Percentiles rank a stretch among this genome's conserved stretches.
Conservation (phyloP, 495 filamentous ascomycete species). For the Xylaria nigripes region DNA sequence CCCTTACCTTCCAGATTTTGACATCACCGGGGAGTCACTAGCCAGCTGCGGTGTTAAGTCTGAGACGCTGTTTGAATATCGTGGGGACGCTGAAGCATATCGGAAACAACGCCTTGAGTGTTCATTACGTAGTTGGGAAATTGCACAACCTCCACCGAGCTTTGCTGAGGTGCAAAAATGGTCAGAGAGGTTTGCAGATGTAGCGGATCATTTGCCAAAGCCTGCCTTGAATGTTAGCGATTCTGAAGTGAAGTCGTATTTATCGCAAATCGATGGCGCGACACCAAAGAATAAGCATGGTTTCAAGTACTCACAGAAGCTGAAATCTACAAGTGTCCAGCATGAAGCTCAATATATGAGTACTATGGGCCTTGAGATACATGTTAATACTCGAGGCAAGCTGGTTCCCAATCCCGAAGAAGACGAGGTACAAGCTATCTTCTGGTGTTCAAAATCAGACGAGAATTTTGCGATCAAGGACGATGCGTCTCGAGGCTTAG, state of each 20-base stretch:
- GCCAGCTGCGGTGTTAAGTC: slow-evolving; percentile 49
- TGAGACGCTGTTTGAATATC: slow-evolving; percentile 36
- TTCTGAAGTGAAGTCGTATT: slow-evolving; percentile 30
- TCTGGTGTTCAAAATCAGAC: slow-evolving; percentile 82
- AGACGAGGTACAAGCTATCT: slow-evolving; percentile 82
- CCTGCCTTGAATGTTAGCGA: slow-evolving; percentile 40
- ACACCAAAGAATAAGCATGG: slow-evolving; percentile 80
- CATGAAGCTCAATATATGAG: slow-evolving; percentile 94
- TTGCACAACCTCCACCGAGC: slow-evolving; percentile 57
- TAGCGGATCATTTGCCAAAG: slow-evolving; percentile 37
- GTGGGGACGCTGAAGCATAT: slow-evolving; percentile 42
- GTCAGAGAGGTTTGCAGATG: slow-evolving; percentile 40
- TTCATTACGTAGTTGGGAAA: slow-evolving; percentile 56
- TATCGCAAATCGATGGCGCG: slow-evolving; percentile 83
- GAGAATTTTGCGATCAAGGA: slow-evolving; percentile 46
- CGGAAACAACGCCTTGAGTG: slow-evolving; percentile 44
- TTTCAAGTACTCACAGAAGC: slow-evolving; percentile 80
- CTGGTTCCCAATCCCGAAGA: slow-evolving; percentile 80
- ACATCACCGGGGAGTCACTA: slow-evolving; percentile 50
- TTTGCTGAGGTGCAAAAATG: slow-evolving; percentile 63
- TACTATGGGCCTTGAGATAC: slow-evolving; percentile 90
- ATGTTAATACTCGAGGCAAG: slow-evolving; percentile 78
- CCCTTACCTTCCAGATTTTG: slow-evolving; percentile 73
- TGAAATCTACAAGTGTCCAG: slow-evolving; percentile 64
- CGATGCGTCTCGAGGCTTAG: slow-evolving; percentile 13